Conservation (phyloP, 1,284 basidiomycete species). For the Polyporus tsugae region DNA sequence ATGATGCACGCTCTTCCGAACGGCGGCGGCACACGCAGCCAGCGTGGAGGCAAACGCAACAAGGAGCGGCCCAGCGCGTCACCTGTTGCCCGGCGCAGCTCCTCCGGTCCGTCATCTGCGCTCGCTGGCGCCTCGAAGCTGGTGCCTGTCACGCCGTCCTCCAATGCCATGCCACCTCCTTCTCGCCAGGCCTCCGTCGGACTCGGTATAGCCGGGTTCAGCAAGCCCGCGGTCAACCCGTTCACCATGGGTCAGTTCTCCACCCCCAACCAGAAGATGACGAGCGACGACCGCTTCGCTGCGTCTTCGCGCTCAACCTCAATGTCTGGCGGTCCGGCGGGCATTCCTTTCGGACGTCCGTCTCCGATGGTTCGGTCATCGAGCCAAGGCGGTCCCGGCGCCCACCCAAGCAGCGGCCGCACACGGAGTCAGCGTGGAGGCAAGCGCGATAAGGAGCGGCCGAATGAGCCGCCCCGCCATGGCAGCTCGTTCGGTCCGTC, state of each 20-base stretch:
- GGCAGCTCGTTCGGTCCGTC: constrained; percentile 31
- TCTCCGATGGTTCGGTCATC: constrained; percentile 75
- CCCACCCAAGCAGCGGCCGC: constrained; percentile 60
- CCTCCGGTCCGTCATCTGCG: too few relatives aligned
- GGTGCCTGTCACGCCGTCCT: too few relatives aligned
- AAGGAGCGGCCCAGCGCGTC: too few relatives aligned
- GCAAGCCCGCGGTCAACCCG: constrained; percentile 49
- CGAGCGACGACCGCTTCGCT: constrained; percentile 67
- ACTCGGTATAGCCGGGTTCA: constrained; percentile 60
- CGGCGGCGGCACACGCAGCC: too few relatives aligned
- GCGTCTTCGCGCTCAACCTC: constrained; percentile 50
- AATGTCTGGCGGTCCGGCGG: constrained; percentile 47
- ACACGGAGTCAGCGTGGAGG: constrained; percentile 79
- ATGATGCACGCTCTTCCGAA: too few relatives aligned
- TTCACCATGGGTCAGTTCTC: constrained; percentile 84
- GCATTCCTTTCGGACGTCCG: constrained; percentile 58
- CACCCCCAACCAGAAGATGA: constrained; percentile 62
- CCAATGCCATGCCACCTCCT: constrained; percentile 31
- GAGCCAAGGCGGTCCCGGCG: constrained; percentile 74
- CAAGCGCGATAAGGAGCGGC: constrained; percentile 58
- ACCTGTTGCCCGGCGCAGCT: too few relatives aligned
- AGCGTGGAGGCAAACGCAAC: too few relatives aligned
- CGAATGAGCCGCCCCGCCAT: constrained; percentile 33
- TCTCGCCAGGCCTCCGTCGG: constrained; percentile 62
- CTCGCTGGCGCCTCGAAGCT: too few relatives aligned